Evolutionary conservation across 2,329 filamentous ascomycete species (phyloP).

Genomic region (Aureobasidium vineae): DNA sequence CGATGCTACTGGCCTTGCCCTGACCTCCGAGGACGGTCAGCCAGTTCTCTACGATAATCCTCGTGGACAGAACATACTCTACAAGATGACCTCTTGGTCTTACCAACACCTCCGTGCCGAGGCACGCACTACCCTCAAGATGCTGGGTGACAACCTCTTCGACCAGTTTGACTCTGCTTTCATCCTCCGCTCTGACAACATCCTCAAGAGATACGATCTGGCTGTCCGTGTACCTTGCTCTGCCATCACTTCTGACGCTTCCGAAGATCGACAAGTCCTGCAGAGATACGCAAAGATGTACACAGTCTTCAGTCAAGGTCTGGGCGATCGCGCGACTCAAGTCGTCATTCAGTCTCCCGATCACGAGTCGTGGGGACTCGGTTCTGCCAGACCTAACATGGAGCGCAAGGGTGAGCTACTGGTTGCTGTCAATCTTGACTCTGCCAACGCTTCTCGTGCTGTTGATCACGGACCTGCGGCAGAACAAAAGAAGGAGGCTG

Average conservation of each 20-base stretch:
- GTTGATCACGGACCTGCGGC: constrained; percentile 87
- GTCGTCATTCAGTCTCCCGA: constrained; percentile 51
- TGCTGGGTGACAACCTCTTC: constrained; percentile 69
- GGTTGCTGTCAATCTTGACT: constrained; percentile 70
- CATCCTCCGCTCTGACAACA: constrained; percentile 59
- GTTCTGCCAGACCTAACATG: constrained; percentile 32
- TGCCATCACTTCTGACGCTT: constrained; percentile 33
- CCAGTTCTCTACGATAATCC: constrained; percentile 77
- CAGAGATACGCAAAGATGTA: constrained; percentile 59
- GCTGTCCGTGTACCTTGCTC: constrained; percentile 45
- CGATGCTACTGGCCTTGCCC: constrained; percentile 37
- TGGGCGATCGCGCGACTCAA: constrained; percentile 70
- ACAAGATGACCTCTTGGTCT: constrained; percentile 87
- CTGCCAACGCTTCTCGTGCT: constrained; percentile 67
- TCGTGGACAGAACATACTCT: constrained; percentile 76
- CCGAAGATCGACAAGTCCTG: constrained; percentile 35
- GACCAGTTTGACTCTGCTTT: constrained; percentile 87
- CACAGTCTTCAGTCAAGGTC: constrained; percentile 64
- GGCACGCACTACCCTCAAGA: constrained; percentile 69
- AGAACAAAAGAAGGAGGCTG: constrained; percentile 79
- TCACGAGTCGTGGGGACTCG: constrained; percentile 40
- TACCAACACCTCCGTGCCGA: constrained; percentile 71
- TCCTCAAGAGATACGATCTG: constrained; percentile 56
- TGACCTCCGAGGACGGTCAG: constrained; percentile 39
- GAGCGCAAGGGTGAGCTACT: constrained; percentile 47